A percentile compares a stretch with the other conserved stretches of the same genome.
phyloP scores from a whole-genome alignment of 257 asterid genomes.

The Solanum lycopersicoides region DNA sequence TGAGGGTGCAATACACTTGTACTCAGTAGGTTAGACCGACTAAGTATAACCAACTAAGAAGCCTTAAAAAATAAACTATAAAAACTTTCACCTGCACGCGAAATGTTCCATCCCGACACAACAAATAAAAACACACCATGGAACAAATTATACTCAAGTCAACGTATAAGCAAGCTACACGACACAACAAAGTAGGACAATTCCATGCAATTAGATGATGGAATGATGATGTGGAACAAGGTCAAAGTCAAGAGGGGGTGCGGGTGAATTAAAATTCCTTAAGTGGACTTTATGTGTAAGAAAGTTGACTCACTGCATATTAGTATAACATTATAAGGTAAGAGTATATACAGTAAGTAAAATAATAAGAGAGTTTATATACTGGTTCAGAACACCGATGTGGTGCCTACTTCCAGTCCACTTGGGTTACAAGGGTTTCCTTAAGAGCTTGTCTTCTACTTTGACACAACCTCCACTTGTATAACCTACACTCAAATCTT shows the following conservation, averaged over 20 bases:
- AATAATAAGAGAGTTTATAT: too few species aligned
- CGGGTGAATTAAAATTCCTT: background rate
- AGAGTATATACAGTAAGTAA: background rate
- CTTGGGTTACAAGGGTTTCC: background rate
- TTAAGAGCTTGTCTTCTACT: background rate
- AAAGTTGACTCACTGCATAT: background rate
- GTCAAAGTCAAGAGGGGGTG: background rate
- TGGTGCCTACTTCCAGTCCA: background rate
- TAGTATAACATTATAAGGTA: too few species aligned
- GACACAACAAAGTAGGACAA: background rate
- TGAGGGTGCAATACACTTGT: background rate
- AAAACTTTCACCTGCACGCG: background rate
- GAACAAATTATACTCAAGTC: background rate
- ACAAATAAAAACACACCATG: background rate
- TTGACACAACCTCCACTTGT: background rate
- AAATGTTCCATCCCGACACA: background rate
- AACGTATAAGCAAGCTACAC: background rate
- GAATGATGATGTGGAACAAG: background rate
- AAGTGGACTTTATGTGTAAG: background rate
- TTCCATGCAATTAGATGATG: background rate
- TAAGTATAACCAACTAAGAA: too few species aligned
- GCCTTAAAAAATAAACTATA: background rate
- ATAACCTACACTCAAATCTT: background rate
- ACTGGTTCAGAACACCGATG: background rate
- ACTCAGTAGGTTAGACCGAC: background rate